These are phyloP conservation scores for Exidia glandulosa DNA, from an alignment of 768 basidiomycete genomes.

Conservation along the genomic window DNA sequence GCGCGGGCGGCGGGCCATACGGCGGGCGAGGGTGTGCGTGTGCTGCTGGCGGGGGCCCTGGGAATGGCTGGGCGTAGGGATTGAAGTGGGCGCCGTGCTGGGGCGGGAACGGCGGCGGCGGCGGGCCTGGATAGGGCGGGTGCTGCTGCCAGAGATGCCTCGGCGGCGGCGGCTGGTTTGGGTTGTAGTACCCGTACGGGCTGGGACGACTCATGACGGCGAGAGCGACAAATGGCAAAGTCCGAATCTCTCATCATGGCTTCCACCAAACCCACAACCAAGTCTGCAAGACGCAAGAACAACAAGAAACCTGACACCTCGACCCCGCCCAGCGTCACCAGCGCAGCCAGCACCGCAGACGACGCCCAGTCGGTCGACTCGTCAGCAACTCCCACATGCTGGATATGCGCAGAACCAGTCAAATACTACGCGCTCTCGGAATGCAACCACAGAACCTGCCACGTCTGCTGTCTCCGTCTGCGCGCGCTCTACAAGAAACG, in stretches of 20 bases:
- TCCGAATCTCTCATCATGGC: neutral
- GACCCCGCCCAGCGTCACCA: neutral
- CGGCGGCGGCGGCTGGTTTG: neutral
- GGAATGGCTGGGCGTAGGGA: slow-evolving; percentile 24
- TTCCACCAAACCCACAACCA: neutral
- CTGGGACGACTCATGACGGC: neutral
- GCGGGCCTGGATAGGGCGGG: slow-evolving; percentile 23
- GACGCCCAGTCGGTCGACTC: neutral
- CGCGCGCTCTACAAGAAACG: slow-evolving; percentile 87
- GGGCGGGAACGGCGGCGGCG: slow-evolving; percentile 23
- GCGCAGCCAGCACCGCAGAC: neutral
- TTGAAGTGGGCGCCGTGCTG: slow-evolving; percentile 17
- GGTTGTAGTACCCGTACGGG: neutral
- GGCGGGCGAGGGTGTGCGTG: slow-evolving; percentile 24
- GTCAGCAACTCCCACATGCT: slow-evolving; percentile 35
- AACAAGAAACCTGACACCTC: neutral
- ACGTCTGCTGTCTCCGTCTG: slow-evolving; percentile 81
- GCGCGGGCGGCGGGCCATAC: slow-evolving; percentile 13
- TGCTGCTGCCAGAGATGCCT: neutral
- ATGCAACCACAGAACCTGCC: slow-evolving; percentile 93
- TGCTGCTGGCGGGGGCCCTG: slow-evolving; percentile 21
- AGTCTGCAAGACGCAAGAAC: neutral
- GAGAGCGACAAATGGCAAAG: neutral
- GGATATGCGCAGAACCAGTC: slow-evolving; percentile 91
- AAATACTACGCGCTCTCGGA: slow-evolving; percentile 81